These are phyloP conservation scores for Chaetomium olivaceum DNA, from an alignment of 2,329 filamentous ascomycete genomes.

Conservation along the genomic window DNA sequence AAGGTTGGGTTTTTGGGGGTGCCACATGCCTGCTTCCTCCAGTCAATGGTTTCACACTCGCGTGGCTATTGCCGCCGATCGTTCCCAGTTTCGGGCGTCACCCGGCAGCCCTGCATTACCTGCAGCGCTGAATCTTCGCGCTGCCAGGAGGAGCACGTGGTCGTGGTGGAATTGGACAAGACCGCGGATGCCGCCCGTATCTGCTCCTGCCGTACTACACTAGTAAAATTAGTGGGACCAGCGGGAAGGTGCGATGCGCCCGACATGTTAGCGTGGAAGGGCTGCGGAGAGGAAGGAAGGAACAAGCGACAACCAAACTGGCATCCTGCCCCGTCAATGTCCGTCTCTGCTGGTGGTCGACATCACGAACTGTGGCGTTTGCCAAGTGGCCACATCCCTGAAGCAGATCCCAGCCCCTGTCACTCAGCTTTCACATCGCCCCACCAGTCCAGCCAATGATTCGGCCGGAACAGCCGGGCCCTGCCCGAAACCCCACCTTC, in stretches of 20 bases:
- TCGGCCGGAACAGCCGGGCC: neutral
- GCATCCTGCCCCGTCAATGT: neutral
- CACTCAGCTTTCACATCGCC: neutral
- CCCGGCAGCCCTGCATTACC: neutral
- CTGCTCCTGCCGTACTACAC: too few relatives aligned
- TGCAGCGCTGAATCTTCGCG: neutral
- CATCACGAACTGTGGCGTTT: neutral
- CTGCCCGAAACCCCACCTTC: neutral
- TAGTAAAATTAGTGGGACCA: neutral
- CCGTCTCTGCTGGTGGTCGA: neutral
- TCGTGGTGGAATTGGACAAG: neutral
- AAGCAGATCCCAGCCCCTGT: neutral
- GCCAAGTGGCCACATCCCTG: constrained; percentile 2
- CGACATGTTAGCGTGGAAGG: neutral
- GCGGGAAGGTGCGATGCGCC: neutral
- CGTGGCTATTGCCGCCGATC: neutral
- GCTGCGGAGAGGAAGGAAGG: neutral
- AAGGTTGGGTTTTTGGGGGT: too few relatives aligned
- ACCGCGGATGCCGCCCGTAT: neutral
- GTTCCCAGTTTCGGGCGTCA: neutral
- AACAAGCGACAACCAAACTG: neutral
- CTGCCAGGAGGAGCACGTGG: neutral
- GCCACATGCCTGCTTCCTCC: neutral
- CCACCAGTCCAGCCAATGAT: neutral
- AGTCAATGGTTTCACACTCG: neutral